Conservation (phyloP, 257 asterid genomes). For the Plectranthus barbatus region DNA sequence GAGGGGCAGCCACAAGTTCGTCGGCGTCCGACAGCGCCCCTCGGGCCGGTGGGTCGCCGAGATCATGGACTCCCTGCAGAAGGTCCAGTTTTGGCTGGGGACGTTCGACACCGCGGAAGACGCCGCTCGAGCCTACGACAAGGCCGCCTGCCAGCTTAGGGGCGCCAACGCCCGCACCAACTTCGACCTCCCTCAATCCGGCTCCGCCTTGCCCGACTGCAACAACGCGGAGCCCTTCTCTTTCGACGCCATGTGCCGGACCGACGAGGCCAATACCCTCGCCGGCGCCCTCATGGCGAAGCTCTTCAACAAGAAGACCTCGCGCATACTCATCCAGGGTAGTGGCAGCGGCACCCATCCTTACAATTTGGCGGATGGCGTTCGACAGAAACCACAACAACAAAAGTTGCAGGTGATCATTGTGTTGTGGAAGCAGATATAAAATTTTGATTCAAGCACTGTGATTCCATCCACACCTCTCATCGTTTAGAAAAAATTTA, state of each 20-base stretch:
- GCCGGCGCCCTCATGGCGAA: slow-evolving; percentile 67
- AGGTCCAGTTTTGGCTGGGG: too few species aligned
- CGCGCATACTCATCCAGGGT: slow-evolving; percentile 17
- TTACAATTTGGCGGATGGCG: too few species aligned
- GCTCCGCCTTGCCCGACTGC: background rate
- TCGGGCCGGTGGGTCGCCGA: slow-evolving; percentile 49
- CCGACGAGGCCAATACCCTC: slow-evolving; percentile 56
- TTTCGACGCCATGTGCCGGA: slow-evolving; percentile 63
- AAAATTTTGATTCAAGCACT: too few species aligned
- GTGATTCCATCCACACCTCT: too few species aligned
- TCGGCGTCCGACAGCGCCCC: slow-evolving; percentile 75
- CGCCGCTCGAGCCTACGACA: slow-evolving; percentile 77
- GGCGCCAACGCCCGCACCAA: slow-evolving; percentile 70
- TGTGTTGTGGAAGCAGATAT: too few species aligned
- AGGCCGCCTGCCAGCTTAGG: slow-evolving; percentile 64
- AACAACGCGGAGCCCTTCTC: slow-evolving; percentile 47
- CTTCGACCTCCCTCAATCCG: slow-evolving; percentile 38
- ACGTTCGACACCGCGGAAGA: slow-evolving; percentile 27
- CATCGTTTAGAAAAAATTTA: too few species aligned
- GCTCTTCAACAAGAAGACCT: slow-evolving; percentile 28
- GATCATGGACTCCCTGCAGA: too few species aligned
- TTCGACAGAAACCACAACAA: too few species aligned
- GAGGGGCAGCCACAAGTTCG: slow-evolving; percentile 67
- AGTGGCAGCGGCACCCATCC: too few species aligned
- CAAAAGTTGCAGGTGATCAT: background rate